Evolutionary conservation across 1,284 basidiomycete genomes (phyloP).

Genomic region (Irpex sp.): DNA sequence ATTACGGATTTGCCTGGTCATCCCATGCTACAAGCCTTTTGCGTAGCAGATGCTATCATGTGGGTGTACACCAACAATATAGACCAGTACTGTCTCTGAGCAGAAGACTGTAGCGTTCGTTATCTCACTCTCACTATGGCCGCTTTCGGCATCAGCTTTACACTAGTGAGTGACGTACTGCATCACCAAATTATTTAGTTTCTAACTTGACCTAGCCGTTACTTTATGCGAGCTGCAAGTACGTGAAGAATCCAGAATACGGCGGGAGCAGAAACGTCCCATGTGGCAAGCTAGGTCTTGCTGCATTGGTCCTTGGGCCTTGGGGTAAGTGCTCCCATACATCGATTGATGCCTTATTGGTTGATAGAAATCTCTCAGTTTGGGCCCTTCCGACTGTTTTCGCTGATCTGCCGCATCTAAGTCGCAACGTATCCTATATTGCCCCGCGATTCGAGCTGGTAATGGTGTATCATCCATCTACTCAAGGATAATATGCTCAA

Average conservation of each 20-base stretch:
- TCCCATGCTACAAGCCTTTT: conserved; percentile 14
- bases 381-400: conserved; percentile 24
- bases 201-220: conserved; percentile 16
- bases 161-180: conserved; percentile 17
- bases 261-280: conserved; percentile 1
- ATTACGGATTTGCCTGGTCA: conserved; percentile 8
- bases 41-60: conserved; percentile 20
- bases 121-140: conserved; percentile 25
- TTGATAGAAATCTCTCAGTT: conserved; percentile 13
- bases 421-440: conserved; percentile 7
- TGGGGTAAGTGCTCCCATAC: conserved; percentile 15
- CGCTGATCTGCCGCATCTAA: conserved; percentile 13
- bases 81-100: background rate
- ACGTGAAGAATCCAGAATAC: background rate
- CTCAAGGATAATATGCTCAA: no score
- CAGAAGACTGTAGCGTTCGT: conserved; percentile 12
- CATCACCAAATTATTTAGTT: background rate
- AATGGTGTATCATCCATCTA: background rate
- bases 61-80: conserved; percentile 9
- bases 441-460: conserved; percentile 9
- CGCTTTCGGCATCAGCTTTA: conserved; percentile 26
- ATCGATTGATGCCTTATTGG: background rate
- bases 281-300: conserved; percentile 16
- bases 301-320: conserved; percentile 18
- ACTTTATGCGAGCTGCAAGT: conserved; percentile 16